phyloP scores from a whole-genome alignment of 1,284 basidiomycete genomes.

The Malassezia arunalokei region DNA sequence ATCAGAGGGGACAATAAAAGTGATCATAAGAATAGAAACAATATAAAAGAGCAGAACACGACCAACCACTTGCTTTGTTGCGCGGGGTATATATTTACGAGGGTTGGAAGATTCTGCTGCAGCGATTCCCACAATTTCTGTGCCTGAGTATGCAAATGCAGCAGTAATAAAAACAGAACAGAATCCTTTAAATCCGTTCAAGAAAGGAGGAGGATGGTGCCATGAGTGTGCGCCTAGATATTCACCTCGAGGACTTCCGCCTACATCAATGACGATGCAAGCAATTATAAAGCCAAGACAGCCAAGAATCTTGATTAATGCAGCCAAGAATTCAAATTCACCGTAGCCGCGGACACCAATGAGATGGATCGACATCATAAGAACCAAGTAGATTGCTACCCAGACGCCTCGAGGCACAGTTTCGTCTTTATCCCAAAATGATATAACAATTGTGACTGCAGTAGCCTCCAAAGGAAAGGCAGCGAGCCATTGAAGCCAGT shows the following conservation, averaged over 20 bases:
- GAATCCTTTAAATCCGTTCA: conserved; percentile 31
- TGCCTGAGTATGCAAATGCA: conserved; percentile 29
- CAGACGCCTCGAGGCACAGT: conserved; percentile 28
- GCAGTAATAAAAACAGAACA: conserved; percentile 26
- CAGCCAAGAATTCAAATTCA: conserved; percentile 36
- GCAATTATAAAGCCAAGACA: conserved; percentile 41
- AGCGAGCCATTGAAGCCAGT: conserved; percentile 41
- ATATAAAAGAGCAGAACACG: conserved; percentile 51
- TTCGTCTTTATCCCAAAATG: conserved; percentile 33
- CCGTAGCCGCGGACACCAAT: conserved; percentile 43
- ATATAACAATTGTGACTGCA: conserved; percentile 37
- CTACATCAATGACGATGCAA: conserved; percentile 37
- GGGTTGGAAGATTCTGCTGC: conserved; percentile 53
- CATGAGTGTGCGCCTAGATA: conserved; percentile 22
- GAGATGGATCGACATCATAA: conserved; percentile 34
- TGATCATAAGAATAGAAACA: conserved; percentile 52
- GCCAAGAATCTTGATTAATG: conserved; percentile 39
- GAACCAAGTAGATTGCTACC: conserved; percentile 29
- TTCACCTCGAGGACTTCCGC: conserved; percentile 27
- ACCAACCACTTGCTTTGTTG: conserved; percentile 48
- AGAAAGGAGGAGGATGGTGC: conserved; percentile 20
- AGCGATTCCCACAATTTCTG: conserved; percentile 56
- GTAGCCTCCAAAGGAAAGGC: conserved; percentile 37
- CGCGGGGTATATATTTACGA: conserved; percentile 48
- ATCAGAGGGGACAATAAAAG: conserved; percentile 50